Evolutionary conservation across 2,329 filamentous ascomycete species (phyloP).

Genomic region (Penicillium capsulatum): DNA sequence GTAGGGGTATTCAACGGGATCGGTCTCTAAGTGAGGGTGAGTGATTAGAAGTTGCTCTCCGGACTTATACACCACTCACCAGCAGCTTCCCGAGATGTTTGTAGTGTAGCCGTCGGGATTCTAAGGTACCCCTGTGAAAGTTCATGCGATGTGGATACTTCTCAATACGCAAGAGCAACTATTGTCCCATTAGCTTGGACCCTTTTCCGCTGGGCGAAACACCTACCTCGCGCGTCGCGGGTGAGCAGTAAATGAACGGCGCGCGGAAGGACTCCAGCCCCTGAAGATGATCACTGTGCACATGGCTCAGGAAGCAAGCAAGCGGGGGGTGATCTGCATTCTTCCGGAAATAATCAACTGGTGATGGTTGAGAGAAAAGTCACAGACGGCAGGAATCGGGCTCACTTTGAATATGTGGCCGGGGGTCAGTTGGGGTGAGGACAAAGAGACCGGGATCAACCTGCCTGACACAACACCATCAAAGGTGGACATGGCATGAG

Average conservation of each 20-base stretch:
- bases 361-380: slow-evolving; percentile 1
- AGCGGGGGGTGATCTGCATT: slow-evolving; percentile 56
- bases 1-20: slow-evolving; percentile 79
- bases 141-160: slow-evolving; percentile 77
- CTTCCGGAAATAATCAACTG: slow-evolving; percentile 77
- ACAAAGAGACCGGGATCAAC: slow-evolving; percentile 1
- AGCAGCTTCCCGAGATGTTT: slow-evolving; percentile 68
- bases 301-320: slow-evolving; percentile 86
- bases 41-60: too few relatives aligned
- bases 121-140: slow-evolving; percentile 70
- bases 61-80: slow-evolving; percentile 33
- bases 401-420: slow-evolving; percentile 66
- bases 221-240: slow-evolving; percentile 66
- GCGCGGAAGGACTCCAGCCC: slow-evolving; percentile 73
- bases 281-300: slow-evolving; percentile 83
- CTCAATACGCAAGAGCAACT: slow-evolving; percentile 73
- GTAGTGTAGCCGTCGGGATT: slow-evolving; percentile 70
- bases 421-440: slow-evolving; percentile 39
- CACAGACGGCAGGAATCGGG: not conserved
- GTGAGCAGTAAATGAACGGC: slow-evolving; percentile 87
- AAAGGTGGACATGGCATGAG: slow-evolving; percentile 31
- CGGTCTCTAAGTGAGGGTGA: slow-evolving; percentile 55
- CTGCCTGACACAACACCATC: slow-evolving; percentile 30
- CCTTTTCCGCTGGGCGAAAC: not conserved
- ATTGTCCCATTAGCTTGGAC: slow-evolving; percentile 2